phyloP scores from a whole-genome alignment of 2,329 filamentous ascomycete genomes.

The Cladorrhinum sp. region DNA sequence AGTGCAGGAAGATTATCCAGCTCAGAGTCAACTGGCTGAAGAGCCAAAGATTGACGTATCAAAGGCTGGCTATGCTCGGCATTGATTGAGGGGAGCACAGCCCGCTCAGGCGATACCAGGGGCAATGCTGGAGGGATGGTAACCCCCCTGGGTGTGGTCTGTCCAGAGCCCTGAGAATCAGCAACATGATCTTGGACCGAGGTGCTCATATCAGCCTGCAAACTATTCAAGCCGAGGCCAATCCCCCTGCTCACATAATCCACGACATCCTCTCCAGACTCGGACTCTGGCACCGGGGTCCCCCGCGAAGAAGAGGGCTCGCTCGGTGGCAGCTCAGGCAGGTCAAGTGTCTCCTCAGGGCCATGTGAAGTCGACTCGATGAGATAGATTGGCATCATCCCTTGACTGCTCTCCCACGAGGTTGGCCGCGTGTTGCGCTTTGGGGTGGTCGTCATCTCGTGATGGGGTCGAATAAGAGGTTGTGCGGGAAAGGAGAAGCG shows the following conservation, averaged over 20 bases:
- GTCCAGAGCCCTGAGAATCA: conserved; percentile 13
- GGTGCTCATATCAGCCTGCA: conserved; percentile 22
- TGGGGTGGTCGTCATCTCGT: conserved; percentile 35
- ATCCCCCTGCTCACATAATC: conserved; percentile 24
- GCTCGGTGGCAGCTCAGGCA: conserved; percentile 51
- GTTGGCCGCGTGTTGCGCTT: conserved; percentile 48
- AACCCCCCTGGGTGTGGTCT: conserved; percentile 22
- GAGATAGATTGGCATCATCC: conserved; percentile 79
- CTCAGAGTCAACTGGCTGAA: background rate
- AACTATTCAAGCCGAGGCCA: background rate
- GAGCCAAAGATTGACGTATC: background rate
- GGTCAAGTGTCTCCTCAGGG: conserved; percentile 34
- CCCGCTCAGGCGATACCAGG: background rate
- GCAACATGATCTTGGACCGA: background rate
- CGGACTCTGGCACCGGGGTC: conserved; percentile 28
- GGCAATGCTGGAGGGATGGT: background rate
- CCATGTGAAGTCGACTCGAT: conserved; percentile 51
- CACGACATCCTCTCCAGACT: conserved; percentile 31
- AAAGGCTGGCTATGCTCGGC: background rate
- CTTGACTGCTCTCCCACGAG: conserved; percentile 62
- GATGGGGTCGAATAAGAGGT: conserved; percentile 29
- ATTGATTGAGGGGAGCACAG: background rate
- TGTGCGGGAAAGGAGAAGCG: background rate
- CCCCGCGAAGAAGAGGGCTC: conserved; percentile 35
- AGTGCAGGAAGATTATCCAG: conserved; percentile 1